Evolutionary conservation across 768 basidiomycete genomes (phyloP).

Genomic region (Podaxis rugospora): DNA sequence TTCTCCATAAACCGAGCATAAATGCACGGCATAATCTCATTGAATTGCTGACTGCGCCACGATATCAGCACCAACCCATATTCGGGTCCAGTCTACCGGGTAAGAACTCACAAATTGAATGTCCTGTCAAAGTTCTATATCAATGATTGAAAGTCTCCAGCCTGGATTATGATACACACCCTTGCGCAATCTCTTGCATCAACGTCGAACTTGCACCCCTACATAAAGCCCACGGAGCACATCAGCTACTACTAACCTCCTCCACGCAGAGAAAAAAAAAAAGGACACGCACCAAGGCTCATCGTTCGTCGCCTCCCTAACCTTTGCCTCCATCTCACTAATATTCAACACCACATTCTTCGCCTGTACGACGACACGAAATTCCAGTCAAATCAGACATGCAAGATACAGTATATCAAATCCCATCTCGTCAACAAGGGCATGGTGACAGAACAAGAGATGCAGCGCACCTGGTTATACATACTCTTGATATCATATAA

Average conservation of each 20-base stretch:
- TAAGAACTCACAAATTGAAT: constrained; percentile 83
- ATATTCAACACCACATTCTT: constrained; percentile 96
- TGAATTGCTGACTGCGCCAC: constrained; percentile 82
- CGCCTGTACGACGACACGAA: constrained; percentile 44
- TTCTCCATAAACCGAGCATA: constrained; percentile 97
- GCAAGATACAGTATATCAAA: neutral
- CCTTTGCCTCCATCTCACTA: constrained; percentile 96
- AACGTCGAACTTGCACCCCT: constrained; percentile 98
- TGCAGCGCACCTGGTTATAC: constrained; percentile 78
- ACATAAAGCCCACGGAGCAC: constrained; percentile 8
- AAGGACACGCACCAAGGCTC: constrained; percentile 86
- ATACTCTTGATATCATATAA: constrained; percentile 92
- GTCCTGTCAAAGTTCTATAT: constrained; percentile 47
- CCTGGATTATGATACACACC: constrained; percentile 39
- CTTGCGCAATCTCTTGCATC: constrained; percentile 98
- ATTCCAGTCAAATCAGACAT: neutral
- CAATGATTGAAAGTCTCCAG: neutral
- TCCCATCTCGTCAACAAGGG: neutral
- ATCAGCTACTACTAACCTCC: neutral
- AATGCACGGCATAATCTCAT: constrained; percentile 98
- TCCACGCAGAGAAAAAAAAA: neutral
- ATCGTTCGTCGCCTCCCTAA: constrained; percentile 94
- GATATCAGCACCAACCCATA: neutral
- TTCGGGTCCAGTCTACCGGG: neutral
- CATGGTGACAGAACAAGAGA: neutral